phyloP scores from a whole-genome alignment of 2,329 filamentous ascomycete genomes.

The Trichoderma lentiforme region DNA sequence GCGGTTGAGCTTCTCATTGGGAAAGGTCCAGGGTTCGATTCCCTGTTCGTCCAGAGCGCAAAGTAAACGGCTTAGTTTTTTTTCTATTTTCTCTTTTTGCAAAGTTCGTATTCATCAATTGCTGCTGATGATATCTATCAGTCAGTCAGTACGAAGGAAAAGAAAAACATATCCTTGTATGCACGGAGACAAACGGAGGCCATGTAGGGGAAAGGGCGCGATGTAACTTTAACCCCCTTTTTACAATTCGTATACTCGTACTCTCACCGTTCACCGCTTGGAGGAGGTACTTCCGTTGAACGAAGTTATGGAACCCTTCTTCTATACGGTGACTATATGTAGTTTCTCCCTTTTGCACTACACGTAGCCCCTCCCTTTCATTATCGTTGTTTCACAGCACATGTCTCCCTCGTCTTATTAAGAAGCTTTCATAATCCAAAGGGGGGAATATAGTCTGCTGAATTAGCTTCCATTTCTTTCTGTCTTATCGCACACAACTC shows the following conservation, averaged over 20 bases:
- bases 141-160: background rate
- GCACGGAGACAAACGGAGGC: background rate
- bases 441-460: no score
- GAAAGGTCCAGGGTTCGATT: conserved; percentile 22
- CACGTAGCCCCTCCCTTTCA: background rate
- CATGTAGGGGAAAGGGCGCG: background rate
- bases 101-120: background rate
- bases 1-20: background rate
- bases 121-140: background rate
- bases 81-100: background rate
- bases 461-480: background rate
- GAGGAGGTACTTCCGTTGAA: background rate
- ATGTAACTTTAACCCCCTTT: background rate
- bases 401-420: background rate
- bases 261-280: background rate
- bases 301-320: background rate
- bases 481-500: background rate
- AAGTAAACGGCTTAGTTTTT: background rate
- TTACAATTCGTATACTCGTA: background rate
- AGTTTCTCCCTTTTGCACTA: background rate
- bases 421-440: background rate
- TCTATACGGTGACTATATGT: background rate
- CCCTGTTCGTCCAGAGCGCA: conserved; percentile 19
- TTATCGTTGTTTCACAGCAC: background rate
- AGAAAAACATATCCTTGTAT: background rate